These are phyloP conservation scores for Helichrysum umbraculigerum DNA, from an alignment of 129 eudicot species.

Conservation along the genomic window DNA sequence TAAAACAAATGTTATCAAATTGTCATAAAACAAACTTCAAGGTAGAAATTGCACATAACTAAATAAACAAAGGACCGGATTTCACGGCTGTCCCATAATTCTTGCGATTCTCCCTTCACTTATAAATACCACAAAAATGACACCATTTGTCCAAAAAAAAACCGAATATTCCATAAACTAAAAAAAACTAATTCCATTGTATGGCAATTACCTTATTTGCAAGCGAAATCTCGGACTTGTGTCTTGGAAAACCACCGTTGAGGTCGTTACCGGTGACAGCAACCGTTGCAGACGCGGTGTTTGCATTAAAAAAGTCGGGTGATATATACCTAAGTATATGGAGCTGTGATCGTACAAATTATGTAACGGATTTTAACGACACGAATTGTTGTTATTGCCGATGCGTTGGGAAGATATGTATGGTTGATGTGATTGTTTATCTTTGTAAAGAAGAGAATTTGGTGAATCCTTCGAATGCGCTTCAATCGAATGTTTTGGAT, in stretches of 20 bases:
- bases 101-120: constrained; percentile 26
- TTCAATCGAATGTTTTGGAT: constrained; percentile 48
- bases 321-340: constrained; percentile 68
- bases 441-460: constrained; percentile 59
- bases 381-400: constrained; percentile 8
- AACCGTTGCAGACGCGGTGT: constrained; percentile 59
- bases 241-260: constrained; percentile 86
- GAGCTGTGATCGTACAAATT: constrained; percentile 40
- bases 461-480: constrained; percentile 53
- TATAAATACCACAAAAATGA: constrained; percentile 17
- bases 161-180: constrained; percentile 24
- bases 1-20: no score
- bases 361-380: constrained; percentile 8
- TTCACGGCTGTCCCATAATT: constrained; percentile 11
- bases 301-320: constrained; percentile 56
- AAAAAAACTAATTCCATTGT: constrained; percentile 37
- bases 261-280: constrained; percentile 52
- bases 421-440: constrained; percentile 70
- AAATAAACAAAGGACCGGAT: constrained; percentile 19
- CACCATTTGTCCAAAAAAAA: not conserved
- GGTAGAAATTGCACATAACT: constrained; percentile 8
- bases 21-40: not conserved
- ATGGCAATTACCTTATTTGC: constrained; percentile 73
- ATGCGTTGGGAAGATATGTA: constrained; percentile 72
- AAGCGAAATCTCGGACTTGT: constrained; percentile 67